Conservation (phyloP, 768 basidiomycete species). For the Boletus pseudo-olivaceus region DNA sequence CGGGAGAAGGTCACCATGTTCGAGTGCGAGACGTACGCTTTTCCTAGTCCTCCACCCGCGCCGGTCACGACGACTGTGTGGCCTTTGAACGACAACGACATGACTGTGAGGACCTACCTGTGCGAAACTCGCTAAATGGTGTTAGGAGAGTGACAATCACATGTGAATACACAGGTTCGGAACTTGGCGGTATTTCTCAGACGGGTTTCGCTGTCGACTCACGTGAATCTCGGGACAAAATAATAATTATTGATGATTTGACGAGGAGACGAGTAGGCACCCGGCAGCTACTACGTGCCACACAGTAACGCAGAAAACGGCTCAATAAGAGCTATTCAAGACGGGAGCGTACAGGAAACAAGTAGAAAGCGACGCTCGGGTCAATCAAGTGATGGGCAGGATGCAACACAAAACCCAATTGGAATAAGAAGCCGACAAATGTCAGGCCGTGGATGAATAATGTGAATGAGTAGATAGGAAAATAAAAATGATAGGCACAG, state of each 20-base stretch:
- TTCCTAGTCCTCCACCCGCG: constrained; percentile 92
- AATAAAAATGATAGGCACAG: constrained; percentile 27
- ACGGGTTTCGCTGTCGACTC: too few species aligned
- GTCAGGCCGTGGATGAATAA: constrained; percentile 25
- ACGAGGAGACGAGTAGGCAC: constrained; percentile 29
- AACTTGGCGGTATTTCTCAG: not conserved
- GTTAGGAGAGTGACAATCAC: constrained; percentile 7
- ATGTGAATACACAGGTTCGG: not conserved
- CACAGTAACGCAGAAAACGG: constrained; percentile 32
- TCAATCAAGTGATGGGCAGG: constrained; percentile 14
- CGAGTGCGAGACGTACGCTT: constrained; percentile 55
- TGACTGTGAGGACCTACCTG: not conserved
- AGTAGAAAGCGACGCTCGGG: constrained; percentile 29
- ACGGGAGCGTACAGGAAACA: constrained; percentile 31
- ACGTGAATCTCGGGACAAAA: not conserved
- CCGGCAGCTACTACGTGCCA: constrained; percentile 33
- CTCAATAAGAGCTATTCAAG: constrained; percentile 21
- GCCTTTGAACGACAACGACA: constrained; percentile 72
- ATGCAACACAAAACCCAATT: constrained; percentile 10
- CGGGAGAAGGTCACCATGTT: not conserved
- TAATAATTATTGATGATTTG: constrained; percentile 26
- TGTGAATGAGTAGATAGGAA: constrained; percentile 29
- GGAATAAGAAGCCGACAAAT: constrained; percentile 29
- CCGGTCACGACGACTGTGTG: constrained; percentile 95
- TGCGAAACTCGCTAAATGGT: too few species aligned